phyloP scores from a whole-genome alignment of 352 stramenopile genomes.

The Globisporangium nunn region DNA sequence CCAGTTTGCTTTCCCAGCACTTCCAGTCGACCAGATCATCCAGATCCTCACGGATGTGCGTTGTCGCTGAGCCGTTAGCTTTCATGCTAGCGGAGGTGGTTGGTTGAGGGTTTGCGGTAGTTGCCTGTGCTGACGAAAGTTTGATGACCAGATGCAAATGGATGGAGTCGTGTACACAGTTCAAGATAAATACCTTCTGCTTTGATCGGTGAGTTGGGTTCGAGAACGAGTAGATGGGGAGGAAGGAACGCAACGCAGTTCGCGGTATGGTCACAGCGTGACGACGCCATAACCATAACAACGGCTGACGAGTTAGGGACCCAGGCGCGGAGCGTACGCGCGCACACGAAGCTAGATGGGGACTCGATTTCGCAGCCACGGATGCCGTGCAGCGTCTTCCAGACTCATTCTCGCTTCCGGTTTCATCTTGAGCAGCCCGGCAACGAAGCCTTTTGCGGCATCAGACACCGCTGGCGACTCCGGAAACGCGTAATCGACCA shows the following conservation, averaged over 20 bases:
- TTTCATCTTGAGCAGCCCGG: conserved; percentile 41
- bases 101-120: too few species aligned
- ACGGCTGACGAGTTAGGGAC: not conserved
- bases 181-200: conserved; percentile 47
- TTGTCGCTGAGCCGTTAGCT: not conserved
- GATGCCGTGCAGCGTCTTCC: conserved; percentile 38
- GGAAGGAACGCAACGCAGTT: not conserved
- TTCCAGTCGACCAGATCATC: conserved; percentile 41
- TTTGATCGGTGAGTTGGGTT: conserved; percentile 26
- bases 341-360: conserved; percentile 16
- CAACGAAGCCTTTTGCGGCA: conserved; percentile 58
- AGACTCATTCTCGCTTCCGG: conserved; percentile 59
- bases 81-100: too few species aligned
- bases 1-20: conserved; percentile 43
- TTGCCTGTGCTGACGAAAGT: conserved; percentile 2
- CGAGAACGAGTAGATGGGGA: not conserved
- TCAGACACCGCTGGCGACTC: conserved; percentile 36
- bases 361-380: conserved; percentile 44
- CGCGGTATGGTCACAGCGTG: too few species aligned
- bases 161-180: conserved; percentile 51
- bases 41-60: conserved; percentile 54
- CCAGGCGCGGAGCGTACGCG: not conserved
- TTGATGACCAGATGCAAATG: conserved; percentile 43
- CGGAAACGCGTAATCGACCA: conserved; percentile 54
- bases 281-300: not conserved